Conservation (phyloP, 2,329 filamentous ascomycete genomes). For the Pseudonectria buxi region DNA sequence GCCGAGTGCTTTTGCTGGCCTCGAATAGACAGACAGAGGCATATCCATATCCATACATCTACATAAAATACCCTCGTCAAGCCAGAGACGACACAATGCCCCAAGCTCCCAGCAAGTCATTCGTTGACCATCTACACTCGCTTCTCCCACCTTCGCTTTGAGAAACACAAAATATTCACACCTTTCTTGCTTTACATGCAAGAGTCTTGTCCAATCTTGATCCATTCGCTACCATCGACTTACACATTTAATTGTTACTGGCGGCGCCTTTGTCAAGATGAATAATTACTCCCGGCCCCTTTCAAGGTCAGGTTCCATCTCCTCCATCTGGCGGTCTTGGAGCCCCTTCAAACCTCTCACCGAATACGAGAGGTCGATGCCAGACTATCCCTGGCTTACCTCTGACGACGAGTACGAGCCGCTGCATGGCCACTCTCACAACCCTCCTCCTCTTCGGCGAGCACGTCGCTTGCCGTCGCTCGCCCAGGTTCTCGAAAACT, state of each 20-base stretch:
- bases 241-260: neutral
- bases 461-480: slow-evolving; percentile 8
- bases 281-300: slow-evolving; percentile 7
- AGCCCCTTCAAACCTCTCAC: slow-evolving; percentile 15
- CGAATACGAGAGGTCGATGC: slow-evolving; percentile 23
- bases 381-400: slow-evolving; percentile 24
- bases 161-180: too few species aligned
- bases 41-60: too few species aligned
- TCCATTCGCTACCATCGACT: slow-evolving; percentile 1
- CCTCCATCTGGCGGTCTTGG: slow-evolving; percentile 25
- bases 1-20: too few species aligned
- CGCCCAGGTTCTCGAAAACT: slow-evolving; percentile 4
- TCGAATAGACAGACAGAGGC: too few species aligned
- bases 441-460: slow-evolving; percentile 1
- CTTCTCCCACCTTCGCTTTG: too few species aligned
- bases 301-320: slow-evolving; percentile 16
- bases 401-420: neutral
- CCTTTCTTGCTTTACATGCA: too few species aligned
- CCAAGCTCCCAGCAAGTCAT: too few species aligned
- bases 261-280: slow-evolving; percentile 2
- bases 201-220: too few species aligned
- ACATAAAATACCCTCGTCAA: too few species aligned
- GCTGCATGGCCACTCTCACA: neutral
- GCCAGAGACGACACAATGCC: too few species aligned
- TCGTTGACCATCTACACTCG: too few species aligned